A percentile compares a stretch with the other conserved stretches of the same genome.
Conservation (phyloP, 495 filamentous ascomycete species). For the Tetracladium marchalianum region DNA sequence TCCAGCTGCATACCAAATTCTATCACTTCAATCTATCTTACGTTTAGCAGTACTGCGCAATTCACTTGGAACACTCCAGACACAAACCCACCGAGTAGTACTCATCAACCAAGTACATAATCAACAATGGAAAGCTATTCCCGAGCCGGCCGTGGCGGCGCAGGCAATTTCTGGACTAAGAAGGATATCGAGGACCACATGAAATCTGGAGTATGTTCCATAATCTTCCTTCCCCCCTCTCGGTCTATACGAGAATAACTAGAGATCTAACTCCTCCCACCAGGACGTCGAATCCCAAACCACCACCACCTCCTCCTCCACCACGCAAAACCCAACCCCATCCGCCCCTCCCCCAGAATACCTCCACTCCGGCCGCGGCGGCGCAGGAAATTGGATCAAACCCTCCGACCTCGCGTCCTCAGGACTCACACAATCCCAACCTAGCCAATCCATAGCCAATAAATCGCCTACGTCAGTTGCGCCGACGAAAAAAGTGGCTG, state of each 20-base stretch:
- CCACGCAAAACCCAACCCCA: constrained; percentile 1
- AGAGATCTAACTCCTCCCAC: neutral
- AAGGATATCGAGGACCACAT: constrained; percentile 39
- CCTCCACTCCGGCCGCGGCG: constrained; percentile 46
- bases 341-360: constrained; percentile 24
- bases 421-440: constrained; percentile 11
- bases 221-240: neutral
- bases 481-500: constrained; percentile 15
- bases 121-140: neutral
- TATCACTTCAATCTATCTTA: too few species aligned
- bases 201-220: constrained; percentile 23
- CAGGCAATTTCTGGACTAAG: constrained; percentile 51
- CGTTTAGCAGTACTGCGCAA: too few species aligned
- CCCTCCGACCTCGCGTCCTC: constrained; percentile 19
- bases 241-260: neutral
- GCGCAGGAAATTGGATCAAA: constrained; percentile 49
- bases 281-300: constrained; percentile 5
- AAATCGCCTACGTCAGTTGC: constrained; percentile 10
- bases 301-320: constrained; percentile 2
- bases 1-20: too few species aligned
- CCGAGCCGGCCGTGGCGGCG: constrained; percentile 44
- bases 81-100: too few species aligned
- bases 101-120: too few species aligned
- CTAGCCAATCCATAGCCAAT: constrained; percentile 6
- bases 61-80: too few species aligned